Evolutionary conservation across 139 green algal genomes (phyloP), one percentile per base, ranked within the genome.

Genomic region (Gonium pectorale): DNA sequence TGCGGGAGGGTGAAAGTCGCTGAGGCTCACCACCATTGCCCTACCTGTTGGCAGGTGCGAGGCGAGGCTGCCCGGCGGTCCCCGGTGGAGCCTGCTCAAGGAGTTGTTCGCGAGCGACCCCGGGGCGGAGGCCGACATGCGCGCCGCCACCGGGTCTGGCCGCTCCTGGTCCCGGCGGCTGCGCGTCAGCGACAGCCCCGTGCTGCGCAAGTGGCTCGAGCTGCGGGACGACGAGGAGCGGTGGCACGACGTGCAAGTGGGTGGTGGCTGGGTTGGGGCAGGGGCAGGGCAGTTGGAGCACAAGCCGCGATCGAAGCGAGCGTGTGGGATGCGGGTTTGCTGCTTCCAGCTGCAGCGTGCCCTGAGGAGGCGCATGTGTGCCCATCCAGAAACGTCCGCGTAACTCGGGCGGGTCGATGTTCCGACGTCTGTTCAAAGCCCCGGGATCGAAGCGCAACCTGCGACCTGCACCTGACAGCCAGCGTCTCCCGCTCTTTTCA

Each of bases 161-260:
- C 29, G 19, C 26, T 63, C 41, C 60, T 83, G 77, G 77, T 64
- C 41, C 1, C n/a, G 77, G 35, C 43, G 19, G 21, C 41, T 83
- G 77, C 40, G 44, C 27, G 27, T 83, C 41, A 83, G 60, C 73
- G 40, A 54, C 59, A 73, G 60, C 49, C 51, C 60, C 26, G 21
- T 63, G 26, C 77, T 83, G 60, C 60, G 60, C 1, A 63, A 37
- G 19, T 83, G 77, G 77, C 4, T 83, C 41, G 41, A 83, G 43
- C 43, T 83, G 60, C 24, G 29, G 31, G 37, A 37, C 0, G 77
- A 49, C 8, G 60, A 72, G 77, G 60, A 73, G 60, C n/a, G 60
- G 9, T 83, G 77, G 77, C 77, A 83, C 77, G 60, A 72, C 17
- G 77, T 83, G 60, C 60, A 73, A 56, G 73, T 81, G 54, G n/a